Conservation (phyloP, 345 rosid genomes). For the Linum tenue region DNA sequence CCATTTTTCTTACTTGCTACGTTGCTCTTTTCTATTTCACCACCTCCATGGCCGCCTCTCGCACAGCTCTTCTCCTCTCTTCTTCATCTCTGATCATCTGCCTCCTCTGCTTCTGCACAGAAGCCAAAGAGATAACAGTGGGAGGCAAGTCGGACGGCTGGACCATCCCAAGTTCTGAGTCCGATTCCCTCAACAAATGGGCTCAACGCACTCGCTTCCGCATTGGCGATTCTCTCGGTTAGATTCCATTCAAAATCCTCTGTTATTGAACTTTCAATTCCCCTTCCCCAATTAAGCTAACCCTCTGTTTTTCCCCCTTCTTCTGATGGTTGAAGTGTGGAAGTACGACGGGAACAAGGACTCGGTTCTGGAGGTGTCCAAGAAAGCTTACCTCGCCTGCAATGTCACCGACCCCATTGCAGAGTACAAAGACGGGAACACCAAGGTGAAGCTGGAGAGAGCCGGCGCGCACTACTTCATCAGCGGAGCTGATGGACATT, state of each 20-base stretch:
- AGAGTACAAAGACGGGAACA: conserved; percentile 32
- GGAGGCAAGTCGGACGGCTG: conserved; percentile 49
- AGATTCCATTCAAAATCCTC: background rate
- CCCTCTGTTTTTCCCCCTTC: background rate
- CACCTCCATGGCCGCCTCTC: background rate
- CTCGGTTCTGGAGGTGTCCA: conserved; percentile 45
- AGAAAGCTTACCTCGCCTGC: conserved; percentile 36
- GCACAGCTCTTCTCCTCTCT: background rate
- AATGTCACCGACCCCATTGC: conserved; percentile 32
- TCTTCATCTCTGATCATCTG: conserved; percentile 11
- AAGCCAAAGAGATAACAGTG: conserved; percentile 38
- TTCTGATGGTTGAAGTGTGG: conserved; percentile 21
- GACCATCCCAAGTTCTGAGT: conserved; percentile 34
- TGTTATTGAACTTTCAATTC: background rate
- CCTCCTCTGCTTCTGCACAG: conserved; percentile 21
- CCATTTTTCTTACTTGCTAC: no score
- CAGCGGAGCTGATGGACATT: conserved; percentile 43
- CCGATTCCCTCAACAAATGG: conserved; percentile 6
- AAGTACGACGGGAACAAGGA: conserved; percentile 36
- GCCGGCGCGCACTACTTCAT: conserved; percentile 51
- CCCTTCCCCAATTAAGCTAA: no score
- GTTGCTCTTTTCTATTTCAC: background rate
- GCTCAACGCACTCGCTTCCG: background rate
- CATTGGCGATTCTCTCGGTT: conserved; percentile 5
- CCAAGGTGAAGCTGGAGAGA: conserved; percentile 29